Evolutionary conservation across 2,329 filamentous ascomycete species (phyloP).

Genomic region (Stachybotrys chlorohalonatus): DNA sequence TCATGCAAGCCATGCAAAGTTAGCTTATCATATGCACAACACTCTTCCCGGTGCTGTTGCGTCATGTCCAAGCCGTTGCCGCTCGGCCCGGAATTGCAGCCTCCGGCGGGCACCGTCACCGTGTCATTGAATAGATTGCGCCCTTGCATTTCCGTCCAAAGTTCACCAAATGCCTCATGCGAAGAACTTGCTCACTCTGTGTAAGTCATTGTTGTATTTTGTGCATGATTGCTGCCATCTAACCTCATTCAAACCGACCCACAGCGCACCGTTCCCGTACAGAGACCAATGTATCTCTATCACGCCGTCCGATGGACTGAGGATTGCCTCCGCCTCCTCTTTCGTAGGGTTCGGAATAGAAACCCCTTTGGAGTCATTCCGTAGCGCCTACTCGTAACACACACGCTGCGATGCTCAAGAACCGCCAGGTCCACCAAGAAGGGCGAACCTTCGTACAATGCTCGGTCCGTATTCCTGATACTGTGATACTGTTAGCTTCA

Average conservation of each 20-base stretch:
- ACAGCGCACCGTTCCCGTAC: not conserved
- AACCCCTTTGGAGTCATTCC: not conserved
- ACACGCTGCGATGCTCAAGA: slow-evolving; percentile 35
- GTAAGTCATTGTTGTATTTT: not conserved
- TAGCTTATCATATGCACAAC: too few relatives aligned
- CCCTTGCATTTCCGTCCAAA: not conserved
- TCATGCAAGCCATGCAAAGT: too few relatives aligned
- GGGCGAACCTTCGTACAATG: slow-evolving; percentile 88
- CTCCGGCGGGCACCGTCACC: too few relatives aligned
- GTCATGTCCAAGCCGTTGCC: too few relatives aligned
- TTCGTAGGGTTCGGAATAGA: not conserved
- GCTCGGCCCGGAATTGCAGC: too few relatives aligned
- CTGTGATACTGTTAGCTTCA: slow-evolving; percentile 30
- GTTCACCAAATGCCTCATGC: not conserved
- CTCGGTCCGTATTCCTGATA: slow-evolving; percentile 95
- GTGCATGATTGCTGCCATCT: not conserved
- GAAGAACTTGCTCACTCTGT: not conserved
- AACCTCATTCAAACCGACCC: not conserved
- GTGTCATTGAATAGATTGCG: not conserved
- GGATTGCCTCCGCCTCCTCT: not conserved
- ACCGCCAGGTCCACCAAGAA: slow-evolving; percentile 84
- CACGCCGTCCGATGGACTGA: not conserved
- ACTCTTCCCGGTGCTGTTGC: too few relatives aligned
- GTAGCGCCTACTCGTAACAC: not conserved
- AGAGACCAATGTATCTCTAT: not conserved